A percentile compares a stretch with the other conserved stretches of the same genome.
Conservation (phyloP, 306 rosid species). For the Leucaena leucocephala region DNA sequence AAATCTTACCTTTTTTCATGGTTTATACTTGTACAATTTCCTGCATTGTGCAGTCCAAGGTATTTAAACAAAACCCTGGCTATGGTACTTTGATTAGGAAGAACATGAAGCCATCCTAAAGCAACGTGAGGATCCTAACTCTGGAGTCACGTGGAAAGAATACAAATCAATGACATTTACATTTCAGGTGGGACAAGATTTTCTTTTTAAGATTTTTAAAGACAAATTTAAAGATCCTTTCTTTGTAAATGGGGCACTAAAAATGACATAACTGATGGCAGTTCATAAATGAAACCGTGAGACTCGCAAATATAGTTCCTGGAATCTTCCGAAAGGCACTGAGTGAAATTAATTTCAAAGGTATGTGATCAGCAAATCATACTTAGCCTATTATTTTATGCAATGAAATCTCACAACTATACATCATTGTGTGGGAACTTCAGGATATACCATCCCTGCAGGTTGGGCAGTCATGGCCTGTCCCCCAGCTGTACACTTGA, state of each 20-base stretch:
- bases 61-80: slow-evolving; percentile 21
- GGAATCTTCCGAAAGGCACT: slow-evolving; percentile 88
- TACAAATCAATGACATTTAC: slow-evolving; percentile 97
- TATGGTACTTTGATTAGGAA: slow-evolving; percentile 53
- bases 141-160: slow-evolving; percentile 88
- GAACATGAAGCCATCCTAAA: slow-evolving; percentile 82
- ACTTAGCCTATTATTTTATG: slow-evolving; percentile 32
- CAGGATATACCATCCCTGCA: slow-evolving; percentile 92
- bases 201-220: neutral
- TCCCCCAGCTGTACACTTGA: slow-evolving; percentile 96
- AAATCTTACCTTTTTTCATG: slow-evolving; percentile 28
- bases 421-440: slow-evolving; percentile 29
- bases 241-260: slow-evolving; percentile 1
- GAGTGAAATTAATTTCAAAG: slow-evolving; percentile 72
- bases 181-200: slow-evolving; percentile 65
- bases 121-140: slow-evolving; percentile 61
- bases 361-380: slow-evolving; percentile 45
- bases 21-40: neutral
- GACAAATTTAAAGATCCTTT: slow-evolving; percentile 4
- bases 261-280: slow-evolving; percentile 47
- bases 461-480: slow-evolving; percentile 97
- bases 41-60: neutral
- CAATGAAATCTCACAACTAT: slow-evolving; percentile 34
- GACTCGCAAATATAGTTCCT: slow-evolving; percentile 96
- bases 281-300: slow-evolving; percentile 92